Conservation (phyloP, 192 early-diverging fungal species). For the Blastocladiella britannica region DNA sequence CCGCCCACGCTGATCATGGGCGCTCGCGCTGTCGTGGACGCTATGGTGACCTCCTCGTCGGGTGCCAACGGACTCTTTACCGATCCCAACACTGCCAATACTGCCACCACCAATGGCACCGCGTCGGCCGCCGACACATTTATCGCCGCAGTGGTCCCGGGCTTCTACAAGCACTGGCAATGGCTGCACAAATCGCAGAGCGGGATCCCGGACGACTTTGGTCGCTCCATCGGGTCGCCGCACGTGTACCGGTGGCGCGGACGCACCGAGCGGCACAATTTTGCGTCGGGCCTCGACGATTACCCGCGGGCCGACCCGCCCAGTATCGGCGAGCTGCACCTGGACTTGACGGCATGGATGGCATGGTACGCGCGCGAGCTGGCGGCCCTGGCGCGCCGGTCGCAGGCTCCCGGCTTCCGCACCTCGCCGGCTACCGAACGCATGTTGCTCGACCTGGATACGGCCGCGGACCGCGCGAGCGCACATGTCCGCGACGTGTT, state of each 20-base stretch:
- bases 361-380: constrained; percentile 34
- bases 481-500: not conserved
- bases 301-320: constrained; percentile 66
- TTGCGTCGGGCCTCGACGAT: constrained; percentile 85
- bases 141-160: not conserved
- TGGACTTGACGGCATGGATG: constrained; percentile 64
- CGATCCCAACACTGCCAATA: not conserved
- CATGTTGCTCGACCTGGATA: not conserved
- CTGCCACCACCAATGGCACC: not conserved
- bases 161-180: constrained; percentile 24
- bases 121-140: not conserved
- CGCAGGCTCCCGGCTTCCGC: not conserved
- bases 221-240: constrained; percentile 13
- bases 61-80: not conserved
- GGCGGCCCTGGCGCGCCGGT: constrained; percentile 9
- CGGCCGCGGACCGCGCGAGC: not conserved
- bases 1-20: constrained; percentile 67
- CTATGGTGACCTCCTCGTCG: not conserved
- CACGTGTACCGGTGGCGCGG: constrained; percentile 83
- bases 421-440: no score
- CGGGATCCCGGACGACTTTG: constrained; percentile 32
- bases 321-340: constrained; percentile 48
- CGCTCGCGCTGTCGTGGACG: not conserved
- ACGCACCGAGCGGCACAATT: constrained; percentile 53
- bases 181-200: constrained; percentile 67